Base-by-base conservation (phyloP, 768 basidiomycete species). In the Mycena galopus region DNA sequence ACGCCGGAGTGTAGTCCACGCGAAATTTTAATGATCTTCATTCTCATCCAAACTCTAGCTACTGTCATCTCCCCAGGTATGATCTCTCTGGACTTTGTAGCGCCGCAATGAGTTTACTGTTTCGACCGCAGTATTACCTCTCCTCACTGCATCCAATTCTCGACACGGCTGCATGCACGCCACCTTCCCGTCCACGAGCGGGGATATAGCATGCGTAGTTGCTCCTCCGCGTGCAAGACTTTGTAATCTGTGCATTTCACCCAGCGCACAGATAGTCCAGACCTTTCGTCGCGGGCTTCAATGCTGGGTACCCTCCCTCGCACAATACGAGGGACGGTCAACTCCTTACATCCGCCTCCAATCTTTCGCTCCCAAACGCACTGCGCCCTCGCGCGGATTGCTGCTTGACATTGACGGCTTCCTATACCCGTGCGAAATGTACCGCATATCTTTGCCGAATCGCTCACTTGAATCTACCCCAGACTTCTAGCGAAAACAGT, bases 351-450 rank as follows among this genome's bases (percentile, higher is more conserved):
- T 16, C 16, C 23, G 21, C 42, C 23, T 14, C 65, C 59, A 3
- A 39, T 67, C n/a, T 71, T 63, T 30, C 60, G 65, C 16, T 62
- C 69, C 8, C 44, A 44, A 5, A 74, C 73, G 19, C 58, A 74
- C 56, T 19, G 73, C 69, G 2, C 61, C 61, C 9, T 71, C 73
- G 17, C 69, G 56, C 21, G 59, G 63, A 37, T 27, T 68, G 6
- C 67, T 69, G 10, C 47, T 69, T 8, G 62, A 64, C 23, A 37
- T 71, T 12, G 73, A 74, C 27, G 69, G 68, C 51, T 23, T 63
- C 14, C 58, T n/a, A 21, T 66, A 47, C 44, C 69, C 14, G 63
- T 65, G 19, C 47, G 63, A 53, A 32, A 30, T 9, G n/a, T 29
- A 23, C 51, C 16, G 2, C n/a, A 8, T 59, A 11, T 33, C 19